Evolutionary conservation across 78 protist genomes (phyloP), one percentile per base, ranked within the genome.

Genomic region (Dictyostelium capitatum): DNA sequence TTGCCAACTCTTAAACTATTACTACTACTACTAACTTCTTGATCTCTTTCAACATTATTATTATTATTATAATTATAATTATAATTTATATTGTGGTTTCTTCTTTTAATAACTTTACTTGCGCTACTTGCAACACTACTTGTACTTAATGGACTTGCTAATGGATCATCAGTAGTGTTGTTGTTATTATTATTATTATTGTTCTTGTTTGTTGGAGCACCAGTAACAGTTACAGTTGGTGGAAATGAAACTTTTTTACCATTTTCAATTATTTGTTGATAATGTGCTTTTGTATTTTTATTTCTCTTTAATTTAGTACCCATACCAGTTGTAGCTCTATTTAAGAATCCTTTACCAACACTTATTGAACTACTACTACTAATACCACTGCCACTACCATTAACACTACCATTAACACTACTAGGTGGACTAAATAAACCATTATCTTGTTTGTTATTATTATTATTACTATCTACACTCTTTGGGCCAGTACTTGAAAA

Each of bases 291-390:
- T 23, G 25, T 17, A 9, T 9, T 23, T 57, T 57, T 37, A 37
- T 37, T 37, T 37, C 2, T 37, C 43, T 28, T 57, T 20, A 23
- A 57, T 57, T 28, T 57, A 9, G 67, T 57, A 17, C 25, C 15
- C 8, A 57, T n/a, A 57, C 67, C 67, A 57, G 32, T 12, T n/a
- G 67, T n/a, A 9, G 67, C 30, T 57, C 25, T 57, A 57, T 57
- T 57, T 57, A 57, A 57, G 23, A 57, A n/a, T n/a, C 32, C 67
- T 57, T 23, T 23, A 57, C 67, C 67, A n/a, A n/a, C 67, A 57
- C 59, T 53, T 12, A 53, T 19, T 53, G 59, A 15, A 15, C 23
- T 15, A 14, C 59, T 14, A 53, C 59, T 53, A 14, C 20, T 53
- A 37, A 37, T 2, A 14, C 23, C 59, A 53, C 67, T 57, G 17